phyloP scores from a whole-genome alignment of 2,329 filamentous ascomycete species.

The Penicillium concentricum region DNA sequence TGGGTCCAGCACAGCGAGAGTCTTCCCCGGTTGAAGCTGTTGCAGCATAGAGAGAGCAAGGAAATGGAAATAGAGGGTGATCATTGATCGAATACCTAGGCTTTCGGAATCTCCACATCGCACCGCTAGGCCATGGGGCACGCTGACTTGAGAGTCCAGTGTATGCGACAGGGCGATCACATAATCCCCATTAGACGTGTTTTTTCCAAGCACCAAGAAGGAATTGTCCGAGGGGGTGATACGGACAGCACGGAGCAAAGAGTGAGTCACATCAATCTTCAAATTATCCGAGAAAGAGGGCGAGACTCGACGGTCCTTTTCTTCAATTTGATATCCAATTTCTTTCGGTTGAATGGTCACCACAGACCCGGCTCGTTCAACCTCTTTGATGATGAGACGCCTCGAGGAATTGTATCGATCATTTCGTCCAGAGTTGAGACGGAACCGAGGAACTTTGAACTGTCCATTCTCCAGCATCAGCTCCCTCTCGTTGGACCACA shows the following conservation, averaged over 20 bases:
- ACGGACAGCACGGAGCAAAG: slow-evolving; percentile 14
- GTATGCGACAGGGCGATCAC: slow-evolving; percentile 13
- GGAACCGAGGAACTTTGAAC: slow-evolving; percentile 30
- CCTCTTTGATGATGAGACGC: slow-evolving; percentile 16
- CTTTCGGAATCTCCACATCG: slow-evolving; percentile 6
- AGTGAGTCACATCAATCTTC: slow-evolving; percentile 11
- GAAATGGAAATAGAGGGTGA: slow-evolving; percentile 16
- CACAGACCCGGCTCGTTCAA: slow-evolving; percentile 4
- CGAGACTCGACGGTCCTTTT: neutral
- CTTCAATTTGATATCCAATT: slow-evolving; percentile 12
- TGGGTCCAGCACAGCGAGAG: slow-evolving; percentile 17
- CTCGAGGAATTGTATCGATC: slow-evolving; percentile 26
- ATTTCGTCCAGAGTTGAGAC: slow-evolving; percentile 15
- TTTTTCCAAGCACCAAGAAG: slow-evolving; percentile 17
- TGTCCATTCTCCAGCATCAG: slow-evolving; percentile 24
- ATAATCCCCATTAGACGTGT: neutral
- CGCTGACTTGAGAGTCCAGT: slow-evolving; percentile 11
- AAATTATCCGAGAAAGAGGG: neutral
- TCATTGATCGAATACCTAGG: slow-evolving; percentile 8
- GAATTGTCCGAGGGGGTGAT: slow-evolving; percentile 5
- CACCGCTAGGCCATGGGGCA: slow-evolving; percentile 3
- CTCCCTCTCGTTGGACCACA: slow-evolving; percentile 35
- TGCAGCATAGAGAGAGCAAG: slow-evolving; percentile 12
- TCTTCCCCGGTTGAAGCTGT: slow-evolving; percentile 4
- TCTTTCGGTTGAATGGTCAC: slow-evolving; percentile 7